Conservation (phyloP, 176 grass and related monocot species). For the Triticum urartu region DNA sequence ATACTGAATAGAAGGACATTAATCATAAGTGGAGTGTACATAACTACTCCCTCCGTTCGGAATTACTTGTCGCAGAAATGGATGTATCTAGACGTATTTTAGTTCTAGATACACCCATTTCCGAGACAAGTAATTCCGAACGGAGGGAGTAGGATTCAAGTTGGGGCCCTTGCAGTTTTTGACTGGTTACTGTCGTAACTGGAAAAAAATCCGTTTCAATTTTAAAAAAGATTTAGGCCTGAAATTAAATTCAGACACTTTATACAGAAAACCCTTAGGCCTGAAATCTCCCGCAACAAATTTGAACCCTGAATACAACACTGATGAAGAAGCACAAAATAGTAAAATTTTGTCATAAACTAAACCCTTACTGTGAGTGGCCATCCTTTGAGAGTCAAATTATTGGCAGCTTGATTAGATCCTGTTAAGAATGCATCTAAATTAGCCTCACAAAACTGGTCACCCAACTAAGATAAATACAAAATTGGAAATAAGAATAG, state of each 20-base stretch:
- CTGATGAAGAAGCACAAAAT: conserved; percentile 8
- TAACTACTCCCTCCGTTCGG: neutral
- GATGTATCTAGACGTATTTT: too few species aligned
- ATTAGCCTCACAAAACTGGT: conserved; percentile 23
- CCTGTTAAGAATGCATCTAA: conserved; percentile 53
- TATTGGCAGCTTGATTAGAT: conserved; percentile 88
- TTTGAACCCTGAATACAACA: neutral
- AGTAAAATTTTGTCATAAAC: conserved; percentile 6
- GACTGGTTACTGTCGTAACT: neutral
- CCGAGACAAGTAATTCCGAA: too few species aligned
- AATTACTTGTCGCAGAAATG: too few species aligned
- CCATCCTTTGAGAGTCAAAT: conserved; percentile 99
- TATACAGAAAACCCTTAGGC: neutral
- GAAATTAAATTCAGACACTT: conserved; percentile 9
- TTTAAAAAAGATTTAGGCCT: neutral
- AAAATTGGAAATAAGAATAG: conserved; percentile 15
- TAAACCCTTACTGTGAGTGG: conserved; percentile 80
- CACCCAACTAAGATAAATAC: neutral
- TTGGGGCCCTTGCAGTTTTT: neutral
- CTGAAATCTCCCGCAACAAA: neutral
- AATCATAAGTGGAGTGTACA: neutral
- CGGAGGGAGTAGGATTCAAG: neutral
- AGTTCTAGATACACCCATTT: too few species aligned
- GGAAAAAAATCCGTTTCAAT: neutral
- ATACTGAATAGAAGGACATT: conserved; percentile 12